Conservation (phyloP, 768 basidiomycete genomes). For the Mycena sanguinolenta region DNA sequence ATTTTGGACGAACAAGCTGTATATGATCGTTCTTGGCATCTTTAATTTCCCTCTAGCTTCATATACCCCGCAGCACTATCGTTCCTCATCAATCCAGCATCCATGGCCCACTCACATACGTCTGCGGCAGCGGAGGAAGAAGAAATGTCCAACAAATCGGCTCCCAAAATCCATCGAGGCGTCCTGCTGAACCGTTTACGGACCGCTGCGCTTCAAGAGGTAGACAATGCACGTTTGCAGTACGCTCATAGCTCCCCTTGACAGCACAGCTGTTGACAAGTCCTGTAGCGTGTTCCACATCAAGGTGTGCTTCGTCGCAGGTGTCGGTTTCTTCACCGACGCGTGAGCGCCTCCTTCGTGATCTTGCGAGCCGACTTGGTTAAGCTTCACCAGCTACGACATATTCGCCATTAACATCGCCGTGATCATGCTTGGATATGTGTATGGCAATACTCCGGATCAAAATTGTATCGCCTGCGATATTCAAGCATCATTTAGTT, state of each 20-base stretch:
- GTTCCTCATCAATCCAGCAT: neutral
- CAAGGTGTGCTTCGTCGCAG: slow-evolving; percentile 74
- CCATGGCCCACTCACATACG: neutral
- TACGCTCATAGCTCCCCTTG: slow-evolving; percentile 50
- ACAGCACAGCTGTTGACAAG: slow-evolving; percentile 41
- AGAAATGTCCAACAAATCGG: neutral
- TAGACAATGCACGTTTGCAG: slow-evolving; percentile 90
- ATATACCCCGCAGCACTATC: neutral
- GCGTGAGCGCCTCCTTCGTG: slow-evolving; percentile 58
- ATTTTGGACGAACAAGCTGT: too few relatives aligned
- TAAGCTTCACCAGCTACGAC: slow-evolving; percentile 65
- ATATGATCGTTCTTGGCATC: neutral
- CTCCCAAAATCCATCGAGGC: neutral
- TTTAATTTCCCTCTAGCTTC: neutral
- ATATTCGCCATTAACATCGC: slow-evolving; percentile 93
- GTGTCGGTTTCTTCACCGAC: slow-evolving; percentile 82
- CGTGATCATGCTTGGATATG: slow-evolving; percentile 84
- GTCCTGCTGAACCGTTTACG: slow-evolving; percentile 73
- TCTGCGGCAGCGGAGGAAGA: neutral
- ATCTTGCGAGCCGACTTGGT: too few relatives aligned
- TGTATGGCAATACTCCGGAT: slow-evolving; percentile 63
- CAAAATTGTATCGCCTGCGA: neutral
- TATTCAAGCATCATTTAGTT: neutral
- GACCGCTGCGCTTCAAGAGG: slow-evolving; percentile 83
- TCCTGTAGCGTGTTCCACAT: slow-evolving; percentile 79